phyloP scores from a whole-genome alignment of 768 basidiomycete genomes.

The Mycena kentingensis region DNA sequence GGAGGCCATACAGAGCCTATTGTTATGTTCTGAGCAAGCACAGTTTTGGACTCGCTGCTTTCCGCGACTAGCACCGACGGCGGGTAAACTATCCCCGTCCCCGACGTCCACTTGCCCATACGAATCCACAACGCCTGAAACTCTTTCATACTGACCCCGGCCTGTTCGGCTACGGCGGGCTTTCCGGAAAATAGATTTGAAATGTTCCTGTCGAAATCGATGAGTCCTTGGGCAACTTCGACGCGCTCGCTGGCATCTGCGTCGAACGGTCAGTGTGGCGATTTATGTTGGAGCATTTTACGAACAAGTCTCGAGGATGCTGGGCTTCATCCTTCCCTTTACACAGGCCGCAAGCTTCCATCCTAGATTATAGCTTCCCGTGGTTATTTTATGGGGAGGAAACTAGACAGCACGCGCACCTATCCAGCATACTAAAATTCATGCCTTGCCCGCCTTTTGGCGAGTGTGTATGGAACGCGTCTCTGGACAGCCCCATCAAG shows the following conservation, averaged over 20 bases:
- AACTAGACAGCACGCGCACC: constrained; percentile 26
- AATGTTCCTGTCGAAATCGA: constrained; percentile 43
- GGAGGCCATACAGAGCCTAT: constrained; percentile 14
- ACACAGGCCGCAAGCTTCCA: constrained; percentile 21
- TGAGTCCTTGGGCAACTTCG: constrained; percentile 41
- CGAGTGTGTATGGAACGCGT: constrained; percentile 48
- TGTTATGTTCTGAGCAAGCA: constrained; percentile 8
- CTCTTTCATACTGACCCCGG: constrained; percentile 20
- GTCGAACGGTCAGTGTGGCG: not conserved
- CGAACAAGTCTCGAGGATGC: constrained; percentile 21
- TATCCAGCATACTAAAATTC: constrained; percentile 54
- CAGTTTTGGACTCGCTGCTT: not conserved
- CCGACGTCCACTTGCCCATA: constrained; percentile 21
- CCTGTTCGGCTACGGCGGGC: constrained; percentile 16
- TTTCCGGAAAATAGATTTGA: constrained; percentile 37
- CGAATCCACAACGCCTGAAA: constrained; percentile 20
- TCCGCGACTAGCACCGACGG: constrained; percentile 17
- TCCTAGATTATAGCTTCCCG: constrained; percentile 39
- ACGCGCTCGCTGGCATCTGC: constrained; percentile 34
- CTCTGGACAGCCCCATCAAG: constrained; percentile 28
- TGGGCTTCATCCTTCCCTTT: constrained; percentile 10
- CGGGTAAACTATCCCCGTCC: constrained; percentile 12
- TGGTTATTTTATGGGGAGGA: not conserved
- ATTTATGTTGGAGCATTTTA: not conserved
- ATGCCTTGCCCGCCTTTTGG: constrained; percentile 50